phyloP scores from a whole-genome alignment of 2,329 filamentous ascomycete genomes.

The Aureobasidium lini region DNA sequence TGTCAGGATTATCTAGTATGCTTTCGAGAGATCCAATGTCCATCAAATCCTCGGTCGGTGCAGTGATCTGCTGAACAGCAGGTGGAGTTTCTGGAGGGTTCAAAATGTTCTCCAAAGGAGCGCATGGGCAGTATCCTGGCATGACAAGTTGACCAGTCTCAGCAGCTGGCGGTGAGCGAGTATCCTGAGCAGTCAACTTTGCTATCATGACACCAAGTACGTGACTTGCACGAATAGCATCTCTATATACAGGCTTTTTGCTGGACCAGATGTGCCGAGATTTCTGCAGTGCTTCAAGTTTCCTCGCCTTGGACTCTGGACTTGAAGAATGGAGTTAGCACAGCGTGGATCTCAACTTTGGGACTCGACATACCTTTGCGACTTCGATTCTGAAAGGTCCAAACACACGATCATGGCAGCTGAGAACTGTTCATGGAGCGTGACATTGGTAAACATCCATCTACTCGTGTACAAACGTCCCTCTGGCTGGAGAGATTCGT shows the following conservation, averaged over 20 bases:
- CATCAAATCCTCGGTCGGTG: background rate
- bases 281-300: background rate
- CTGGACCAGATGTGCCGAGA: background rate
- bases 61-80: background rate
- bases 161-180: background rate
- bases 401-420: slow-evolving; percentile 36
- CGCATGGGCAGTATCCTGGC: background rate
- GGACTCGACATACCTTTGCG: background rate
- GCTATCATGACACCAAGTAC: slow-evolving; percentile 6
- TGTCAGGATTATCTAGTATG: slow-evolving; percentile 5
- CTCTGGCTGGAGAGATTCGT: slow-evolving; percentile 35
- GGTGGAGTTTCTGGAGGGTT: background rate
- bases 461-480: slow-evolving; percentile 30
- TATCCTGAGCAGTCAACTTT: background rate
- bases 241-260: background rate
- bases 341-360: background rate
- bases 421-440: slow-evolving; percentile 35
- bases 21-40: background rate
- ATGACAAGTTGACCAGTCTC: background rate
- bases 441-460: slow-evolving; percentile 32
- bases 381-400: slow-evolving; percentile 22
- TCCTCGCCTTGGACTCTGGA: background rate
- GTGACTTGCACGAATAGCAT: slow-evolving; percentile 1
- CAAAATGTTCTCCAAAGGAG: background rate
- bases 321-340: background rate